A percentile compares a stretch with the other conserved stretches of the same genome.
Evolutionary conservation across 2,329 filamentous ascomycete genomes (phyloP).

Genomic region (Aspergillus fumigatus): DNA sequence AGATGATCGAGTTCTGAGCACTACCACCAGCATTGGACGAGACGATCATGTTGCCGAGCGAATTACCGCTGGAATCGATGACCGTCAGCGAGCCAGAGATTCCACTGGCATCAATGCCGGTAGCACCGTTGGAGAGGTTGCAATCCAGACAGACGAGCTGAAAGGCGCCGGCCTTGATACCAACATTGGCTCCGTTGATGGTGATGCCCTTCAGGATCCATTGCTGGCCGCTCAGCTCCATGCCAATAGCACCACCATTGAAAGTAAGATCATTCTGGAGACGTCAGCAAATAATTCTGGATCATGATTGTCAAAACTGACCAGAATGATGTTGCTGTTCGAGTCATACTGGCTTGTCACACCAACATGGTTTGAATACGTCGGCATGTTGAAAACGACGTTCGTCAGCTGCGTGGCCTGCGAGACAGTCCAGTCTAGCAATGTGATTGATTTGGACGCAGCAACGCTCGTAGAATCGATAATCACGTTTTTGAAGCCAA

Average conservation of each 20-base stretch:
- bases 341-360: conserved; percentile 28
- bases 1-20: conserved; percentile 26
- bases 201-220: conserved; percentile 44
- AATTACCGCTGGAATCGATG: conserved; percentile 14
- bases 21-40: conserved; percentile 23
- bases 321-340: conserved; percentile 25
- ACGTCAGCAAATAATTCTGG: not conserved
- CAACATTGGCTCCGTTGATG: conserved; percentile 58
- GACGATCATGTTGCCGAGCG: conserved; percentile 12
- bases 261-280: conserved; percentile 23
- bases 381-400: conserved; percentile 35
- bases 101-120: conserved; percentile 21
- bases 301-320: conserved; percentile 15
- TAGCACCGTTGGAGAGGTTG: conserved; percentile 17
- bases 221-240: conserved; percentile 30
- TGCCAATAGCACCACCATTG: conserved; percentile 26
- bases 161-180: conserved; percentile 42
- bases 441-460: conserved; percentile 20
- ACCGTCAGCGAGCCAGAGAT: conserved; percentile 21
- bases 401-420: conserved; percentile 38
- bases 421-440: conserved; percentile 38
- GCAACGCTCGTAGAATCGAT: conserved; percentile 33
- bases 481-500: conserved; percentile 37
- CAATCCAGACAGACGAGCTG: conserved; percentile 23
- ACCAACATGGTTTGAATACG: conserved; percentile 28